Evolutionary conservation across 306 rosid species (phyloP), one percentile per base, ranked within the genome.

Genomic region (Sicyos edulis): DNA sequence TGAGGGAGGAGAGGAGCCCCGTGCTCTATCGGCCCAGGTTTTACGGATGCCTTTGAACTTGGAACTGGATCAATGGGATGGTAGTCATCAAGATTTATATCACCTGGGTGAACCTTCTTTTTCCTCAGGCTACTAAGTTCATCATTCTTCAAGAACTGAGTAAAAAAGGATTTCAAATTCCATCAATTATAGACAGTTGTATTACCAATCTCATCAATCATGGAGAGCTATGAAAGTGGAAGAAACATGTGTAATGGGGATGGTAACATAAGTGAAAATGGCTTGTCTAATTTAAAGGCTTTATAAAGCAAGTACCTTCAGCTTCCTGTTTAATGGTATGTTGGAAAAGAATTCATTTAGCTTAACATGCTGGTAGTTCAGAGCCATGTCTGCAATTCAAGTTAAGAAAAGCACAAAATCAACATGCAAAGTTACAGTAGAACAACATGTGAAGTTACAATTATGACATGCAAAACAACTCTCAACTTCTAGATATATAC

Each of bases 21-120:
- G 51, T 92, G 96, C 80, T 92, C 85, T 37, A 88, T 88, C 12
- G 96, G 96, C 71, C 83, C 91, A 1, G 89, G 82, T 57, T 77
- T 77, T 11, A 84, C 0, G 14, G 84, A 69, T 14, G 84, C 75
- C 78, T 80, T 79, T 52, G 85, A 77, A 78, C 76, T 77, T 54
- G 96, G 98, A 45, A 55, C 70, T 61, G 96, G 96, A 82, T 88
- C 88, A 29, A 75, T 51, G 14, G 89, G 83, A 26, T n/a, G 61
- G 75, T 92, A 90, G 75, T 92, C 98, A 24, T 90, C 82, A 54
- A 90, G 78, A 72, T 20, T 70, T 32, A 79, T 69, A 20, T 56
- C 19, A 34, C 84, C 79, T 0, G 4, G 70, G 19, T 47, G 74
- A 24, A 44, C 58, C 53, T 26, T 76, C 44, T 56, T 63, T 45